Conservation (phyloP, 768 basidiomycete species). For the Panellus pusillus region DNA sequence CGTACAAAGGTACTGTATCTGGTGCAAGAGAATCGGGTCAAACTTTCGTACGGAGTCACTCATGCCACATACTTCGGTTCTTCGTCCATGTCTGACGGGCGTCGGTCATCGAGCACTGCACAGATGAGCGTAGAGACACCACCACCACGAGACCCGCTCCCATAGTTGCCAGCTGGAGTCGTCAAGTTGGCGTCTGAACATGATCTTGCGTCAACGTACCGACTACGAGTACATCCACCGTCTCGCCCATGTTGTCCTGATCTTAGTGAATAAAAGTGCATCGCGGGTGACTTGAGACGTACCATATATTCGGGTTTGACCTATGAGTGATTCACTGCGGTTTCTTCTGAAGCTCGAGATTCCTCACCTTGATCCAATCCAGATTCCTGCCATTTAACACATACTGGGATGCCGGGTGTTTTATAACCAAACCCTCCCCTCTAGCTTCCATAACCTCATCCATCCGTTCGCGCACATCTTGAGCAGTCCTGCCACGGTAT, state of each 20-base stretch:
- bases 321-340: constrained; percentile 29
- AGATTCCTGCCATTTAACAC: constrained; percentile 82
- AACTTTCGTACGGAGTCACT: background rate
- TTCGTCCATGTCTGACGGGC: constrained; percentile 49
- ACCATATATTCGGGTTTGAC: constrained; percentile 91
- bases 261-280: background rate
- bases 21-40: background rate
- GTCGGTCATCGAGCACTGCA: constrained; percentile 80
- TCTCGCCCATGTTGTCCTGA: constrained; percentile 90
- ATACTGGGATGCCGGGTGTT: constrained; percentile 80
- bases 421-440: constrained; percentile 93
- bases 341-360: background rate
- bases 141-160: constrained; percentile 81
- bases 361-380: constrained; percentile 88
- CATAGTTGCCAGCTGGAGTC: constrained; percentile 79
- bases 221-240: constrained; percentile 88
- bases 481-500: constrained; percentile 71
- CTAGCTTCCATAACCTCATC: constrained; percentile 79
- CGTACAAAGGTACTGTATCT: constrained; percentile 89
- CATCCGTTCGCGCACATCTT: constrained; percentile 80
- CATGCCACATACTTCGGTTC: constrained; percentile 55
- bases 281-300: constrained; percentile 14
- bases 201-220: constrained; percentile 44
- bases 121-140: constrained; percentile 89
- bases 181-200: constrained; percentile 1